Conservation (phyloP, 805 yeast species). For the Cyberlindnera euphorbiae region DNA sequence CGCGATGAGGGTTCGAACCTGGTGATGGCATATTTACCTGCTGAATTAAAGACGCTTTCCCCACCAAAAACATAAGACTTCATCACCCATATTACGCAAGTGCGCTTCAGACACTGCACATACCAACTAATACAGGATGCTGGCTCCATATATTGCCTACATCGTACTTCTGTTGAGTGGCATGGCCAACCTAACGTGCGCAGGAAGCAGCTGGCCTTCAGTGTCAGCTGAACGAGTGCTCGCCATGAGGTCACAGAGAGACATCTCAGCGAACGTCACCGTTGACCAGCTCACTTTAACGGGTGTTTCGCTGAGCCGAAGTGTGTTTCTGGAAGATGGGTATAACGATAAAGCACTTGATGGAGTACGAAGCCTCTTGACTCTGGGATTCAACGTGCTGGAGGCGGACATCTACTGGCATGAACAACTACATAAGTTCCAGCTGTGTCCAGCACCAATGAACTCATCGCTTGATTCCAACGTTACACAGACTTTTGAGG, state of each 20-base stretch:
- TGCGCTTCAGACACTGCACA: too few relatives aligned
- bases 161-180: too few relatives aligned
- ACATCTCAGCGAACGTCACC: slow-evolving; percentile 35
- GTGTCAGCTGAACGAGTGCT: slow-evolving; percentile 1
- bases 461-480: slow-evolving; percentile 2
- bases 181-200: too few relatives aligned
- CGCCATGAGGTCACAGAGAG: slow-evolving; percentile 35
- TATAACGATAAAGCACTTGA: slow-evolving; percentile 30
- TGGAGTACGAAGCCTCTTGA: slow-evolving; percentile 30
- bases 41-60: too few relatives aligned
- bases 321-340: slow-evolving; percentile 29
- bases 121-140: too few relatives aligned
- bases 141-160: too few relatives aligned
- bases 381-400: slow-evolving; percentile 42
- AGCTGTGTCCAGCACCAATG: slow-evolving; percentile 48
- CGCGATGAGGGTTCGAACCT: too few relatives aligned
- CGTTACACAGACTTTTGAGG: slow-evolving; percentile 10
- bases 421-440: slow-evolving; percentile 43
- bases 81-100: too few relatives aligned
- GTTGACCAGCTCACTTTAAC: slow-evolving; percentile 35
- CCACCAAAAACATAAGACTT: too few relatives aligned
- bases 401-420: slow-evolving; percentile 54
- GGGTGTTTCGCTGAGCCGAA: slow-evolving; percentile 35
- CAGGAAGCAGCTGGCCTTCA: slow-evolving; percentile 2
- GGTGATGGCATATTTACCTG: too few relatives aligned